These are phyloP conservation scores for Nothophytophthora sp. DNA, from an alignment of 352 stramenopile genomes.

Conservation along the genomic window DNA sequence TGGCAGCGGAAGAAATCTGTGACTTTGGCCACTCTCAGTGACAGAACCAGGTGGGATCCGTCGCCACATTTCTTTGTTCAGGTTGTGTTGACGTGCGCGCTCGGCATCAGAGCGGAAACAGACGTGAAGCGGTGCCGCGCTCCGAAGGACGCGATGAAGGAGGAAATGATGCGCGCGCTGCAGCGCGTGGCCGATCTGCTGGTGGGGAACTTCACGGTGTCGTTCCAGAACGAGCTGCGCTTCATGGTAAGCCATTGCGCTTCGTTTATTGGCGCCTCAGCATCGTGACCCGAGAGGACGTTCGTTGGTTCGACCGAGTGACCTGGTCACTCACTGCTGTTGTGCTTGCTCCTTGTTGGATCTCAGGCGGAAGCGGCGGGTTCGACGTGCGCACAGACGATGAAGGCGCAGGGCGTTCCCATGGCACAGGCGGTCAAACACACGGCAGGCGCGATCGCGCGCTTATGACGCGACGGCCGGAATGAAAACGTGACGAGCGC, in stretches of 20 bases:
- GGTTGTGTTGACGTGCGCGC: background rate
- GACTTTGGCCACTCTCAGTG: too few relatives aligned
- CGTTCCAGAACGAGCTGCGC: conserved; percentile 85
- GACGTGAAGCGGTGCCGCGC: too few relatives aligned
- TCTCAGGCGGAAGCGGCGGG: conserved; percentile 68
- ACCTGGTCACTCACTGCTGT: too few relatives aligned
- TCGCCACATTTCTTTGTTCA: background rate
- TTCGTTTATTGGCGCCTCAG: too few relatives aligned
- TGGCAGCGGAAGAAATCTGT: too few relatives aligned
- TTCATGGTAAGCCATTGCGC: conserved; percentile 89
- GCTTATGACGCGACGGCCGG: conserved; percentile 32
- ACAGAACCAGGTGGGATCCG: background rate
- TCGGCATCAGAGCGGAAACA: too few relatives aligned
- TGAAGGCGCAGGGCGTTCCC: conserved; percentile 69
- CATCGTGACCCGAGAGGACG: too few relatives aligned
- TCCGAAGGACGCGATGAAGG: conserved; percentile 49
- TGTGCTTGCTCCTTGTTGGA: too few relatives aligned
- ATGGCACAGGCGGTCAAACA: conserved; percentile 77
- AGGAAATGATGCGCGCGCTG: conserved; percentile 53
- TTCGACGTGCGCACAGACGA: conserved; percentile 54
- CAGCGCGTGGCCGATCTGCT: conserved; percentile 73
- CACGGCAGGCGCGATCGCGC: conserved; percentile 64
- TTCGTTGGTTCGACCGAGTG: too few relatives aligned
- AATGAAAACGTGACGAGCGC: conserved; percentile 1
- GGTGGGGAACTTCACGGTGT: conserved; percentile 81